Evolutionary conservation across 495 filamentous ascomycete species (phyloP).

Genomic region (Aeminium ludgeri): DNA sequence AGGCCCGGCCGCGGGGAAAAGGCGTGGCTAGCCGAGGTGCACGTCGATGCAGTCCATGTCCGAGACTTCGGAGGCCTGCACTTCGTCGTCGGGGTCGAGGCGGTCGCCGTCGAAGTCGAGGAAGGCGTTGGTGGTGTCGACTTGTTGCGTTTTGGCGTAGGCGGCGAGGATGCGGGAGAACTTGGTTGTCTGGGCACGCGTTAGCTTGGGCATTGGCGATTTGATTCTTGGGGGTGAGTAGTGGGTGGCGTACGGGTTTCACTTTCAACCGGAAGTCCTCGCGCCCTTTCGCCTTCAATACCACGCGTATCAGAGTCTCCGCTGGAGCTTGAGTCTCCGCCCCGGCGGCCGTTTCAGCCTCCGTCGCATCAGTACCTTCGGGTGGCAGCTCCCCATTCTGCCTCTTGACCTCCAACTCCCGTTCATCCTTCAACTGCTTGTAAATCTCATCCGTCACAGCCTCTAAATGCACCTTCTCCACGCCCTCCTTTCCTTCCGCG

Average conservation of each 20-base stretch:
- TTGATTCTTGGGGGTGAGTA: neutral
- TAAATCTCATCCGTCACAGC: slow-evolving; percentile 48
- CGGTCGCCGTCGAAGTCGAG: slow-evolving; percentile 70
- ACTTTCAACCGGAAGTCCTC: slow-evolving; percentile 42
- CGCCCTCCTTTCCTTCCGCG: slow-evolving; percentile 16
- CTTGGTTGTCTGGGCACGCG: slow-evolving; percentile 28
- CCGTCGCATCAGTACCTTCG: slow-evolving; percentile 17
- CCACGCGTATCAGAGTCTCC: slow-evolving; percentile 31
- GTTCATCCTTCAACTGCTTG: slow-evolving; percentile 15
- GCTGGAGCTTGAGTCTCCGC: slow-evolving; percentile 17
- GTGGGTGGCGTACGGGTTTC: slow-evolving; percentile 28
- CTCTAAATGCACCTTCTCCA: slow-evolving; percentile 38
- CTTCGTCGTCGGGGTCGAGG: slow-evolving; percentile 40
- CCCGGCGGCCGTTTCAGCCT: slow-evolving; percentile 19
- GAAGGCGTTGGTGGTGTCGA: slow-evolving; percentile 35
- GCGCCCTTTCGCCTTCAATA: slow-evolving; percentile 40
- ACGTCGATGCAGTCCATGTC: slow-evolving; percentile 71
- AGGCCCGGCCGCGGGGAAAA: slow-evolving; percentile 13
- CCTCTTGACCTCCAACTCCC: slow-evolving; percentile 27
- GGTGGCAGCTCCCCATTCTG: neutral
- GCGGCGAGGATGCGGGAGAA: slow-evolving; percentile 38
- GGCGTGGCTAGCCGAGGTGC: slow-evolving; percentile 29
- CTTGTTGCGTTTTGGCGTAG: slow-evolving; percentile 31
- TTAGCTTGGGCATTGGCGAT: slow-evolving; percentile 4
- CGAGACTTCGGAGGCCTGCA: slow-evolving; percentile 56